A percentile compares a stretch with the other conserved stretches of the same genome.
phyloP scores from a whole-genome alignment of 2,329 filamentous ascomycete genomes.

The Neurospora sp. region DNA sequence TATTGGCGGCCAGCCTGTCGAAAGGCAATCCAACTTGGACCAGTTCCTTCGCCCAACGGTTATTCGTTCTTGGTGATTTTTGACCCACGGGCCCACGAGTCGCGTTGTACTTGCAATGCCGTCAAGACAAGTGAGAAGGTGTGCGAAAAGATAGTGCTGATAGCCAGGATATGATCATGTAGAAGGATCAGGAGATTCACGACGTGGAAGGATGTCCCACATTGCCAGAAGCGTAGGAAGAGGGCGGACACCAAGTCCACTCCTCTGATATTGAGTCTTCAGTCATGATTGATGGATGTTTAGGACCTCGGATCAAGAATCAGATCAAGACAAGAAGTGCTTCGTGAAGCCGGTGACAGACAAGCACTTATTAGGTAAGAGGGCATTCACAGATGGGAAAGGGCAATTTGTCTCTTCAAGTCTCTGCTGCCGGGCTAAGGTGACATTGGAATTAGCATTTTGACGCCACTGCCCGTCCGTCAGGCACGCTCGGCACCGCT shows the following conservation, averaged over 20 bases:
- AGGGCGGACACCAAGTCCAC: not conserved
- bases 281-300: not conserved
- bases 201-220: not conserved
- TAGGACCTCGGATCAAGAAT: not conserved
- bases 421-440: not conserved
- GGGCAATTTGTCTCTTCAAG: not conserved
- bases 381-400: not conserved
- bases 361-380: not conserved
- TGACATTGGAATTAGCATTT: not conserved
- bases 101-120: conserved; percentile 4
- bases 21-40: not conserved
- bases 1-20: not conserved
- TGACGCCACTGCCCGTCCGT: not conserved
- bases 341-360: not conserved
- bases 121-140: conserved; percentile 12
- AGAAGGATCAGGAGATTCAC: not conserved
- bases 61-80: not conserved
- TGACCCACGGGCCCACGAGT: not conserved
- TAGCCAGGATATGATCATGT: conserved; percentile 1
- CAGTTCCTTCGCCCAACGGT: not conserved
- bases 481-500: not conserved
- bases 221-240: not conserved
- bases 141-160: conserved; percentile 9
- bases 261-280: not conserved
- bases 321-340: not conserved